Conservation (phyloP, 768 basidiomycete species). For the Daedaleopsis sinensis region DNA sequence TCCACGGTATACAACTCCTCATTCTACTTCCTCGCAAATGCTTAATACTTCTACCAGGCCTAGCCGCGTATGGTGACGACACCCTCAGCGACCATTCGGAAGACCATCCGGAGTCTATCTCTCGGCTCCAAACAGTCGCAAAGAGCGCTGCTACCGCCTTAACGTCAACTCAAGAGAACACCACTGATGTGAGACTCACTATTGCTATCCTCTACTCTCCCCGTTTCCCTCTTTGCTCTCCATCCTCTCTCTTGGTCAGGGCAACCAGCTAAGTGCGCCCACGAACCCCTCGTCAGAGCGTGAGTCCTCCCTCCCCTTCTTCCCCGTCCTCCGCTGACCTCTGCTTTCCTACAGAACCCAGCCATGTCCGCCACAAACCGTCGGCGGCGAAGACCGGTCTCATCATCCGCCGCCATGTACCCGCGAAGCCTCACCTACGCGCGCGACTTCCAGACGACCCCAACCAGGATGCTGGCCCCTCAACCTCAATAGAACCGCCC, state of each 20-base stretch:
- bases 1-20: not conserved
- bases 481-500: not conserved
- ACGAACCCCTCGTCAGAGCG: conserved; percentile 44
- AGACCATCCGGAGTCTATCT: not conserved
- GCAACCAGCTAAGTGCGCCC: conserved; percentile 31
- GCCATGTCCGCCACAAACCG: not conserved
- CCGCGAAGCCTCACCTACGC: conserved; percentile 52
- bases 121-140: too few species aligned
- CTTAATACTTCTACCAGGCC: conserved; percentile 39
- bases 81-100: conserved; percentile 61
- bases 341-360: not conserved
- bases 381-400: conserved; percentile 48
- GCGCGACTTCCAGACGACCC: conserved; percentile 52
- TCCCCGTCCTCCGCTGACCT: not conserved
- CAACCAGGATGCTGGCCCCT: conserved; percentile 17
- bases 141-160: not conserved
- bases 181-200: conserved; percentile 66
- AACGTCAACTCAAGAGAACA: conserved; percentile 4
- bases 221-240: conserved; percentile 72
- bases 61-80: conserved; percentile 67
- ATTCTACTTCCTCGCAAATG: not conserved
- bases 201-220: conserved; percentile 35
- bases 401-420: conserved; percentile 56
- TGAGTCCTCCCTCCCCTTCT: conserved; percentile 29
- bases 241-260: conserved; percentile 64